Base-by-base conservation (phyloP, 148 eudicot genomes). In the Fagopyrum homotropicum region DNA sequence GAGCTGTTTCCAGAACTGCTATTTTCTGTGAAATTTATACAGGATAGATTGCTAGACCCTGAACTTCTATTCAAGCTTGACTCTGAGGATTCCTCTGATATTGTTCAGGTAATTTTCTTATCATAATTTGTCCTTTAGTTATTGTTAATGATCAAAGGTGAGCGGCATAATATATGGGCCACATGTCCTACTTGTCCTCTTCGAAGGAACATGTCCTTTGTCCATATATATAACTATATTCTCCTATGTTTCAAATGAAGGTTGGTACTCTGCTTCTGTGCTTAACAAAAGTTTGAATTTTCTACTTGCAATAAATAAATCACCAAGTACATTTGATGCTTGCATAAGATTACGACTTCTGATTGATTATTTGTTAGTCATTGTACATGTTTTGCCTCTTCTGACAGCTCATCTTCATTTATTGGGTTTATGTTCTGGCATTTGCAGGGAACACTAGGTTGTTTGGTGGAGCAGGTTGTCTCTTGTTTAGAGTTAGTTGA, bases 11-110 rank as follows among this genome's bases (percentile, higher is more conserved):
- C 83, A 82, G 80, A 84, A 74, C 75, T 87, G 74, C 80, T 85
- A 17, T 82, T 87, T 74, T 86, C 92, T 40, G 76, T 89, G 87
- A 88, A 88, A 17, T 89, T 92, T 72, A 74, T 82, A 78, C 51
- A 84, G 5, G 93, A 87, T 47, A 90, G 88, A 83, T 77, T 95
- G 75, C 90, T 81, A 72, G 91, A 89, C 86, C 98, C 98, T 75
- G 98, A 95, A 76, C 75, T 90, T 81, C 72, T 80, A 55, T 85
- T 90, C 81, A 95, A 90, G 87, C 89, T 92, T 76, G 85, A 84
- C 68, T 86, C 87, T 9, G 82, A 80, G 47, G 93, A 89, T 59
- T 84, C 82, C 68, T 54, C 81, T 4, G 83, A 85, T 43, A 72
- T 57, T 2, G 78, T 92, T 78, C 98, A 95, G 93, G 93, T 87